Conservation (phyloP, 352 stramenopile genomes). For the Phytophthora pluvialis region DNA sequence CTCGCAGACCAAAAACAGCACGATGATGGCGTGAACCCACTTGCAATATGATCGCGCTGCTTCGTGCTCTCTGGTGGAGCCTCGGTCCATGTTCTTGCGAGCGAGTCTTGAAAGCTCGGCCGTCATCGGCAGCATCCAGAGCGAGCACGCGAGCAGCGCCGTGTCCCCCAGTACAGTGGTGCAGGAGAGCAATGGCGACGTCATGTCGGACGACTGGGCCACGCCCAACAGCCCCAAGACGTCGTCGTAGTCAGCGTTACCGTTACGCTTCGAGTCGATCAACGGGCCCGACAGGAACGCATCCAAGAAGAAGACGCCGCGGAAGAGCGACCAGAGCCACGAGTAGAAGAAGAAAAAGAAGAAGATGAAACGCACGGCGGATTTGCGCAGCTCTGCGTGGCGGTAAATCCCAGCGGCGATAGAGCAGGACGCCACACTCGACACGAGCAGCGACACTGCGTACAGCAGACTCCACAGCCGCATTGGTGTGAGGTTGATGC, state of each 20-base stretch:
- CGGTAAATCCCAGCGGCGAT: slow-evolving; percentile 45
- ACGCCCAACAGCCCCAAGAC: slow-evolving; percentile 47
- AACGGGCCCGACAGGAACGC: slow-evolving; percentile 33
- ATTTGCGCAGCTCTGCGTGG: slow-evolving; percentile 47
- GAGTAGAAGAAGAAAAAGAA: slow-evolving; percentile 71
- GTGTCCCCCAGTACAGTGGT: slow-evolving; percentile 51
- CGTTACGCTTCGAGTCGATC: neutral
- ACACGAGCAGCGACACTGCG: slow-evolving; percentile 45
- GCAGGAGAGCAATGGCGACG: slow-evolving; percentile 47
- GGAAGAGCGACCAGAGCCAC: slow-evolving; percentile 66
- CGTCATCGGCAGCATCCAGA: slow-evolving; percentile 62
- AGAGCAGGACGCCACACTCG: slow-evolving; percentile 43
- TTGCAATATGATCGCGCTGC: slow-evolving; percentile 37
- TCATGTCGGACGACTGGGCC: slow-evolving; percentile 44
- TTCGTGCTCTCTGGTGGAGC: slow-evolving; percentile 30
- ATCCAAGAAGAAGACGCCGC: slow-evolving; percentile 52
- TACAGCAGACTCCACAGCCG: slow-evolving; percentile 56
- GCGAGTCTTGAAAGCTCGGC: slow-evolving; percentile 51
- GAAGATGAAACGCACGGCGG: slow-evolving; percentile 55
- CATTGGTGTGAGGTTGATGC: slow-evolving; percentile 16
- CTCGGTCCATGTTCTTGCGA: slow-evolving; percentile 48
- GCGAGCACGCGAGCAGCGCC: slow-evolving; percentile 44
- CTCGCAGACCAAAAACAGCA: slow-evolving; percentile 47
- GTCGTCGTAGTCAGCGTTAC: slow-evolving; percentile 41
- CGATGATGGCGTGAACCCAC: slow-evolving; percentile 43